Base-by-base conservation (phyloP, 2,329 filamentous ascomycete genomes). In the Exophiala dermatitidis region DNA sequence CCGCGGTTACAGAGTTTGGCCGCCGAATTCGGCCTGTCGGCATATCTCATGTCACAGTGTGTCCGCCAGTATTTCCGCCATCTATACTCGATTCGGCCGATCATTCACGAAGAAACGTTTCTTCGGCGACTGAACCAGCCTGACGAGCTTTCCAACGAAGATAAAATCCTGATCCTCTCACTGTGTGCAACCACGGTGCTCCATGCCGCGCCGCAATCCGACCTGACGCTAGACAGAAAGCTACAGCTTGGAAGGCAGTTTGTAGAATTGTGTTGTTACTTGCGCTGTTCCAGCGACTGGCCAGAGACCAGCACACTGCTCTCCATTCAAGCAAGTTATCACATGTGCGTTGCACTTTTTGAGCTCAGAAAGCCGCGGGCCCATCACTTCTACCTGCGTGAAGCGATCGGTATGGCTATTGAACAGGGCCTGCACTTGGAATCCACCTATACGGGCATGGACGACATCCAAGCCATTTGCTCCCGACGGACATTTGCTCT, bases 301-400 rank as follows among this genome's bases (percentile, higher is more conserved):
- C 56, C 57, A 26, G 61, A 63, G 41, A 57, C 54, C 6, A 51
- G 56, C 12, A 60, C 60, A 2, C 46, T 63, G 3, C 37, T 59
- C 5, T 60, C 61, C 9, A 54, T 63, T 26, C 59, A 62, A 44
- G 52, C 61, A 19, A 59, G 55, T 37, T 63, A 61, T 42, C 59
- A 60, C 32, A 58, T 62, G 10, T 58, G 50, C 44, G 59, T 63
- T 19, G 57, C 60, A 3, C 52, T 62, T 9, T 63, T 63, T 40
- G 61, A 63, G 42, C 59, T 63, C 46, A 62, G 62, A 46, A 56
- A 53, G 44, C 58, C 60, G 10, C 57, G 59, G n/a, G 58, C 60
- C 2, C 60, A 62, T 51, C 51, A 62, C 34, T 62, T 63, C 43
- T 63, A 62, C 38, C 53, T 63, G 5, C 58, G 61, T 33, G 61